Evolutionary conservation across 192 early-diverging fungal genomes (phyloP).

Genomic region (Linnemannia zychae): DNA sequence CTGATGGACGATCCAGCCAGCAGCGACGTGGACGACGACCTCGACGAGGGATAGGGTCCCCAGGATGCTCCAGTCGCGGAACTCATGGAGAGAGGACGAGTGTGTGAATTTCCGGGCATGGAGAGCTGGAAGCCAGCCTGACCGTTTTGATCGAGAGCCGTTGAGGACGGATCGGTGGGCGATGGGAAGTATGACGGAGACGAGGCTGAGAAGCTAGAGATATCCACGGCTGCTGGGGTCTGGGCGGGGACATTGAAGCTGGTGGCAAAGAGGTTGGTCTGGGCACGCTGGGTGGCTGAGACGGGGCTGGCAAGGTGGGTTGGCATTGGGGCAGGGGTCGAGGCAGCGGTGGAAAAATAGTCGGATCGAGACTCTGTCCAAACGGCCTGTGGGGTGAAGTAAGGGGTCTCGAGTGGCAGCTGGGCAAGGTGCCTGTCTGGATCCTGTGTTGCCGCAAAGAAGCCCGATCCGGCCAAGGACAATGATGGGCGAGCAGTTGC

Average conservation of each 20-base stretch:
- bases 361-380: slow-evolving; percentile 42
- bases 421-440: slow-evolving; percentile 28
- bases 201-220: slow-evolving; percentile 43
- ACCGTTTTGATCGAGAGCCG: not conserved
- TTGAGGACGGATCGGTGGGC: slow-evolving; percentile 6
- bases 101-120: slow-evolving; percentile 14
- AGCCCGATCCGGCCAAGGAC: slow-evolving; percentile 34
- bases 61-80: not conserved
- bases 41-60: slow-evolving; percentile 1
- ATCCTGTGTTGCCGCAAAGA: slow-evolving; percentile 41
- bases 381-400: slow-evolving; percentile 33
- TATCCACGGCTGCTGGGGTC: slow-evolving; percentile 47
- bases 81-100: not conserved
- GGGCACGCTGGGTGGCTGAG: slow-evolving; percentile 7
- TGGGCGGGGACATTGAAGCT: slow-evolving; percentile 32
- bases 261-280: slow-evolving; percentile 15
- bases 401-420: slow-evolving; percentile 41
- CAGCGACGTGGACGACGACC: not conserved
- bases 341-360: slow-evolving; percentile 29
- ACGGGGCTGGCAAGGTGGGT: slow-evolving; percentile 13
- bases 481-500: slow-evolving; percentile 22
- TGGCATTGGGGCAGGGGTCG: slow-evolving; percentile 12
- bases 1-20: slow-evolving; percentile 23
- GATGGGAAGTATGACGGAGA: slow-evolving; percentile 53
- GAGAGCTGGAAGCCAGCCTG: slow-evolving; percentile 31